Percentiles rank a stretch among this genome's conserved stretches.
phyloP scores from a whole-genome alignment of 108 stramenopile genomes.

The Asterionellopsis glacialis region DNA sequence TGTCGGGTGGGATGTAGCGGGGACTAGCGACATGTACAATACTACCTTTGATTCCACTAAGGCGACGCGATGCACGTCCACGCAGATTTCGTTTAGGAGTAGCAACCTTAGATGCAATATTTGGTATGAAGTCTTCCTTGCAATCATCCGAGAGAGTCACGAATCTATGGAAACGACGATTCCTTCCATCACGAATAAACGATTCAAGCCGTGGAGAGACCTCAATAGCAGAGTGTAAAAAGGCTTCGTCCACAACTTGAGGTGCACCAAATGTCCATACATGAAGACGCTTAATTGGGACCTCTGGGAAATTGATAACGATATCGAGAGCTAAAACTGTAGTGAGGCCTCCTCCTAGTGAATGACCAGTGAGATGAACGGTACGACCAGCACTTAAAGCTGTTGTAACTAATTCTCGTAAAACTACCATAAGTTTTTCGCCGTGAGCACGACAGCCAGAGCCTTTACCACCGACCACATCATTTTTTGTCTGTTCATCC shows the following conservation, averaged over 20 bases:
- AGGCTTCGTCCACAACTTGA: conserved; percentile 35
- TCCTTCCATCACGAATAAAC: conserved; percentile 19
- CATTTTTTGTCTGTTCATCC: background rate
- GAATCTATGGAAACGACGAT: conserved; percentile 19
- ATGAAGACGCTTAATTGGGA: conserved; percentile 11
- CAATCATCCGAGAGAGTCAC: conserved; percentile 29
- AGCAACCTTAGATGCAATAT: conserved; percentile 10
- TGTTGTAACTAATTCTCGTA: conserved; percentile 20
- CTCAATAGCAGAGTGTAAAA: conserved; percentile 25
- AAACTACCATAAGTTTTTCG: conserved; percentile 23
- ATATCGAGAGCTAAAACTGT: conserved; percentile 39
- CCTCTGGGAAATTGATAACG: conserved; percentile 22
- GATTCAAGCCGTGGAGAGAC: conserved; percentile 14
- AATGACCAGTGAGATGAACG: conserved; percentile 47
- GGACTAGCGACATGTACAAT: conserved; percentile 21
- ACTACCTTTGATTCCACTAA: conserved; percentile 23
- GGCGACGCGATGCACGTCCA: conserved; percentile 15
- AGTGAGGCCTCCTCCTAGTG: conserved; percentile 34
- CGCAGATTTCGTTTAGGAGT: conserved; percentile 12
- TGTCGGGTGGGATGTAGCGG: conserved; percentile 26
- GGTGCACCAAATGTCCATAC: conserved; percentile 56
- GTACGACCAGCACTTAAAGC: conserved; percentile 22
- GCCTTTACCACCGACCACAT: background rate
- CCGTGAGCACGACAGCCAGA: conserved; percentile 21
- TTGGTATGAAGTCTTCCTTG: conserved; percentile 21